A percentile compares a stretch with the other conserved stretches of the same genome.
phyloP scores from a whole-genome alignment of 2,329 filamentous ascomycete species.

The Ophiostoma piceae region DNA sequence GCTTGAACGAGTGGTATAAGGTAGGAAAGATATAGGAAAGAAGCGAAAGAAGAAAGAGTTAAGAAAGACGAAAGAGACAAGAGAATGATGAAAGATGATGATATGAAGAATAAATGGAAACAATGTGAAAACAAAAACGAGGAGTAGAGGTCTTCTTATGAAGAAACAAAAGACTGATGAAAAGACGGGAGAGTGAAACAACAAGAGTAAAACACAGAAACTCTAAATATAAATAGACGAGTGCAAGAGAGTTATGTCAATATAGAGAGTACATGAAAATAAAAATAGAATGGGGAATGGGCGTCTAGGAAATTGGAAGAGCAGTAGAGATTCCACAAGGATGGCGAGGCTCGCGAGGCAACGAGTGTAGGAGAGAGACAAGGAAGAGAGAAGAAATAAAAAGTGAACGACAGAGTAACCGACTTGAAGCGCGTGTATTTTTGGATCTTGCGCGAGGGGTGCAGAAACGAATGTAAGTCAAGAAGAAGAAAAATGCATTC shows the following conservation, averaged over 20 bases:
- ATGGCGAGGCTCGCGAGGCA: neutral
- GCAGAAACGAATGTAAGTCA: neutral
- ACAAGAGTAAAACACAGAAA: constrained; percentile 16
- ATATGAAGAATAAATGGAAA: neutral
- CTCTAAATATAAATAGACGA: constrained; percentile 10
- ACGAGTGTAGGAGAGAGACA: neutral
- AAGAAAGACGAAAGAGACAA: neutral
- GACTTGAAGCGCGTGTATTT: constrained; percentile 3
- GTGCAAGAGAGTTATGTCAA: neutral
- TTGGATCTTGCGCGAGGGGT: neutral
- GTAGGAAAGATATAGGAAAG: constrained; percentile 28
- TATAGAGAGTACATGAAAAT: neutral
- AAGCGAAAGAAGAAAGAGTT: neutral
- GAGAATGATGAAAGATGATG: constrained; percentile 25
- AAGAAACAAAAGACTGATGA: neutral
- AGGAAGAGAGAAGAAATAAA: neutral
- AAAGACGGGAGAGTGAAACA: constrained; percentile 34
- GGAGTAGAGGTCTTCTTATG: neutral
- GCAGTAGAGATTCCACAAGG: neutral
- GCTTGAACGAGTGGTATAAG: constrained; percentile 20
- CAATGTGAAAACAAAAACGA: neutral
- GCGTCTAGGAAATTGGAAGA: neutral
- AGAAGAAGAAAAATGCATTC: too few relatives aligned
- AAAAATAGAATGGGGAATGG: constrained; percentile 3
- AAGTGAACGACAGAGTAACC: neutral